Evolutionary conservation across 2,329 filamentous ascomycete species (phyloP), one percentile per base, ranked within the genome.

Genomic region (Diaporthe sp.): DNA sequence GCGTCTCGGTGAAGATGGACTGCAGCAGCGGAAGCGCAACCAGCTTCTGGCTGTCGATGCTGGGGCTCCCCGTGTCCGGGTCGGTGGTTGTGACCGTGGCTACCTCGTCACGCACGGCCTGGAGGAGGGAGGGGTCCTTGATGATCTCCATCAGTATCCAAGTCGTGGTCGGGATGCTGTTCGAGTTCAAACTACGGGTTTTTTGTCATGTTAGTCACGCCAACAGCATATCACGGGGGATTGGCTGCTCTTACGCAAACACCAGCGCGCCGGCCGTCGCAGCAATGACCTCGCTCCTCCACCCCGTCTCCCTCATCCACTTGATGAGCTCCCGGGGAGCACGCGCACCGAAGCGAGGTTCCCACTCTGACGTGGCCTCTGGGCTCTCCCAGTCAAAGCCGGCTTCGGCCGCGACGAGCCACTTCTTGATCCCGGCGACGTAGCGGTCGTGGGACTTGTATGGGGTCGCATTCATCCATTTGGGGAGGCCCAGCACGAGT

Each of bases 1-100:
- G 77, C 13, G 74, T 77, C 74, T 83, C 82, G 4, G 76, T 75
- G 25, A 77, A 82, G 8, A 83, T 57, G 0, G 81, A 81, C 42
- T 82, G 79, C 28, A 83, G 25, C 17, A 82, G 72, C 0, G 81
- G 80, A 58, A 79, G 68, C 6, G 76, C 60, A 8, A 78, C n/a
- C 2, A 83, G 62, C 62, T 78, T 78, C 7, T 73, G 58, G 0
- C 61, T 22, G 58, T 82, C 79, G 2, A 82, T 68, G 2, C 37
- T 57, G 37, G 51, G 55, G 4, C 15, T 22, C 17, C 55, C 55
- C 6, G 55, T 58, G 19, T 58, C 31, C 15, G 17, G 31, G 22
- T 61, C 57, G 12, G 25, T 31, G 13, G 22, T 22, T 22, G 51
- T 57, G 44, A 28, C 67, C 15, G 49, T 34, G 25, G 13, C 57